phyloP scores from a whole-genome alignment of 2,329 filamentous ascomycete genomes.

The Colletotrichum phormii region DNA sequence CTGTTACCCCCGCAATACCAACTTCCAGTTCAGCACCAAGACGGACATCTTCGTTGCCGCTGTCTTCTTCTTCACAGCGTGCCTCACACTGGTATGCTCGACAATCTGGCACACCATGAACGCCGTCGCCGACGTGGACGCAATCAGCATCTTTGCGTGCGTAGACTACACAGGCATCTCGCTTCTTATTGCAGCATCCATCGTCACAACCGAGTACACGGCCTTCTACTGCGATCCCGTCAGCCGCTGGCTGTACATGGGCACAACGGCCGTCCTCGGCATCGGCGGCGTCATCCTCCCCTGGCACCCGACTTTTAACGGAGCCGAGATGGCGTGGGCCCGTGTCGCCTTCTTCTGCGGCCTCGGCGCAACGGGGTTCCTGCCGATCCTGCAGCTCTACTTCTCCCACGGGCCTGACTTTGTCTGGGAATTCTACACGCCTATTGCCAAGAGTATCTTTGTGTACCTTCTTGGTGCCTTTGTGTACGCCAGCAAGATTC shows the following conservation, averaged over 20 bases:
- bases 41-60: constrained; percentile 91
- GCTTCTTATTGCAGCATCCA: constrained; percentile 91
- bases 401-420: constrained; percentile 81
- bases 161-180: constrained; percentile 99
- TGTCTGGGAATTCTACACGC: constrained; percentile 91
- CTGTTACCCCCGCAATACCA: constrained; percentile 89
- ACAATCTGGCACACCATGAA: constrained; percentile 99
- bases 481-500: constrained; percentile 91
- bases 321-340: constrained; percentile 90
- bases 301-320: constrained; percentile 97
- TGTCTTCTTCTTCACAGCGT: constrained; percentile 95
- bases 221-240: constrained; percentile 97
- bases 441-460: constrained; percentile 82
- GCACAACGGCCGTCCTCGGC: constrained; percentile 82
- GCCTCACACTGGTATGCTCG: constrained; percentile 94
- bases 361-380: constrained; percentile 87
- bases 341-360: constrained; percentile 93
- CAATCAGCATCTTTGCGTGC: constrained; percentile 95
- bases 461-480: constrained; percentile 89
- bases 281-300: constrained; percentile 90
- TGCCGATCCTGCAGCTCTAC: constrained; percentile 87
- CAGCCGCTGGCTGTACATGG: constrained; percentile 88
- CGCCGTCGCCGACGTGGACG: constrained; percentile 87
- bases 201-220: constrained; percentile 98
- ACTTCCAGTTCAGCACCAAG: constrained; percentile 88